Evolutionary conservation across 2,329 filamentous ascomycete genomes (phyloP), one percentile per base, ranked within the genome.

Genomic region (Fusarium sp.): DNA sequence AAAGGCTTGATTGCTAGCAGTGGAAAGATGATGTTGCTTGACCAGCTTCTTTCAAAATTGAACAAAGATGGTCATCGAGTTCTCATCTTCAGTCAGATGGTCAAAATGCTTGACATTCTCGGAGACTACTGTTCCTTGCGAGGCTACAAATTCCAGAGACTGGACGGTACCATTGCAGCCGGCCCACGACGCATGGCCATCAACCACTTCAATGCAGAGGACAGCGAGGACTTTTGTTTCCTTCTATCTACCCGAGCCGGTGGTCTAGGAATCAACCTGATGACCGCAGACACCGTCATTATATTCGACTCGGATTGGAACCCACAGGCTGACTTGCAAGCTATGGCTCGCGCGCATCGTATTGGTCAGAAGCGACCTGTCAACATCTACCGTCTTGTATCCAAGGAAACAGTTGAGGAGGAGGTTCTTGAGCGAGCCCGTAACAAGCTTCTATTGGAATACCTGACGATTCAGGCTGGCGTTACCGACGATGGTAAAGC

Each of bases 231-330:
- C 73, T 99, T 99, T 73, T 96, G 92, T 72, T 99, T 99, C 76
- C 81, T 99, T 40, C 84, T 99, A 1, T 99, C 95, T 3, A 99
- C 95, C 2, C 88, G 95, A 72, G 95, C 95, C 50, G 95, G 95
- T 81, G 95, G 95, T 75, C 83, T 99, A n/a, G 95, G 95, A 61
- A 99, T 99, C 81, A 99, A 99, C 71, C 79, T 99, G 50, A 99
- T 98, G 92, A 98, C 95, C 24, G 95, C 95, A 7, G 96, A 99
- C 72, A 99, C 95, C 1, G 95, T 99, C 65, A 89, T 99, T 70
- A 90, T 99, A 40, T 99, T 98, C 71, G 96, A 99, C 75, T 98
- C 95, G 0, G 93, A 97, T 72, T 99, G 96, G 95, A 99, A 99
- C 69, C 96, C 95, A 15, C 95, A 99, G 75, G 95, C 95, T 7